These are phyloP conservation scores for Termitomyces sp. DNA, from an alignment of 768 basidiomycete genomes.

Conservation along the genomic window DNA sequence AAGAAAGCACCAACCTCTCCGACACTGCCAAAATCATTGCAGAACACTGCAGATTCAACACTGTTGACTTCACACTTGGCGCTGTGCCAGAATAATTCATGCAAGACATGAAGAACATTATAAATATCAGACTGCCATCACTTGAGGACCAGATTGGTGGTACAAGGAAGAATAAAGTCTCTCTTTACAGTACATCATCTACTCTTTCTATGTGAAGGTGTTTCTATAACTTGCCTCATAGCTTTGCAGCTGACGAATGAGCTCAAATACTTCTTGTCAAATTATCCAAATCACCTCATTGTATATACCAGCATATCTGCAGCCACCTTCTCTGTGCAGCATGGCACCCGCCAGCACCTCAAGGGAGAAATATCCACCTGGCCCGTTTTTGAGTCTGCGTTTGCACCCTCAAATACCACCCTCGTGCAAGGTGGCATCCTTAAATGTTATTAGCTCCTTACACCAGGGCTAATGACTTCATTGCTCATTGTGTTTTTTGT, in stretches of 20 bases:
- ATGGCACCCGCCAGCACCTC: conserved; percentile 19
- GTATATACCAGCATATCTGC: conserved; percentile 52
- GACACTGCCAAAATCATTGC: conserved; percentile 41
- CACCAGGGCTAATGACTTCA: conserved; percentile 64
- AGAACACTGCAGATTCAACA: conserved; percentile 46
- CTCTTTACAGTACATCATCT: conserved; percentile 46
- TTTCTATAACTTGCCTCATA: conserved; percentile 16
- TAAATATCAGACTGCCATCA: conserved; percentile 53
- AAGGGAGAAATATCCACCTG: background rate
- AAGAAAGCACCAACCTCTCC: conserved; percentile 21
- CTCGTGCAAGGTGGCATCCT: conserved; percentile 55
- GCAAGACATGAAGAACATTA: conserved; percentile 44
- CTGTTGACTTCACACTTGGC: conserved; percentile 38
- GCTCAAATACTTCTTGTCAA: conserved; percentile 41
- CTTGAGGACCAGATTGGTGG: conserved; percentile 33
- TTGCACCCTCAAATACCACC: conserved; percentile 28
- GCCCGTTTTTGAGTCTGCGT: background rate
- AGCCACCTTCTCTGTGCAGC: conserved; percentile 18
- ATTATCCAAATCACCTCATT: conserved; percentile 59
- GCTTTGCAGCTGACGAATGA: conserved; percentile 42
- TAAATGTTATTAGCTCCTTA: conserved; percentile 71
- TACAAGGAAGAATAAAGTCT: conserved; percentile 42
- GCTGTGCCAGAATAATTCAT: conserved; percentile 25
- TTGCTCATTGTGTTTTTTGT: conserved; percentile 65
- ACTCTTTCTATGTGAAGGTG: background rate